These are phyloP conservation scores for Prunus mume DNA, from an alignment of 306 rosid species.

Conservation along the genomic window DNA sequence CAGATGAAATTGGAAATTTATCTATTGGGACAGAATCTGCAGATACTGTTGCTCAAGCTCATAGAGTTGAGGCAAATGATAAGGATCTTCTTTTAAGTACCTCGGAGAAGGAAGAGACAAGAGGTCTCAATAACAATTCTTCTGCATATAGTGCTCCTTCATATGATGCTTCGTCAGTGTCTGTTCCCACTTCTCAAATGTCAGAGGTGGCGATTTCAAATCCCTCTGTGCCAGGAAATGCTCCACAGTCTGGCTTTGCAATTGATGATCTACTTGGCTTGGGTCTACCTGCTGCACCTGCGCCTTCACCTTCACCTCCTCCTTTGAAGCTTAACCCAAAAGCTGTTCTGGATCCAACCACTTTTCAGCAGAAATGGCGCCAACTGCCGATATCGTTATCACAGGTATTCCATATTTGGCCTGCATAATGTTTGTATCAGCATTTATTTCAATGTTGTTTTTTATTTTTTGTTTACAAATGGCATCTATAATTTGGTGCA, in stretches of 20 bases:
- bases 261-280: slow-evolving; percentile 91
- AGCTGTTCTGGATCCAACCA: slow-evolving; percentile 77
- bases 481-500: slow-evolving; percentile 34
- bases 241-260: slow-evolving; percentile 60
- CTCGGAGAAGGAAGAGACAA: slow-evolving; percentile 80
- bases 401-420: slow-evolving; percentile 46
- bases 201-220: slow-evolving; percentile 51
- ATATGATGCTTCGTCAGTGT: slow-evolving; percentile 48
- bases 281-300: slow-evolving; percentile 49
- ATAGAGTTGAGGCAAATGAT: slow-evolving; percentile 88
- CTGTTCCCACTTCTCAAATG: slow-evolving; percentile 55
- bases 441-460: background rate
- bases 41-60: slow-evolving; percentile 76
- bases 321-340: slow-evolving; percentile 76
- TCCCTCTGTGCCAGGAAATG: slow-evolving; percentile 36
- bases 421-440: background rate
- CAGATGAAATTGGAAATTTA: slow-evolving; percentile 85
- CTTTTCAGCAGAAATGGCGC: slow-evolving; percentile 99
- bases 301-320: slow-evolving; percentile 65
- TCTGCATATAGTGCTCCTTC: slow-evolving; percentile 87
- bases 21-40: slow-evolving; percentile 65
- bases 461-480: background rate
- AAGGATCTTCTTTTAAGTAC: slow-evolving; percentile 90
- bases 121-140: slow-evolving; percentile 55
- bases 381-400: slow-evolving; percentile 80